Conservation (phyloP, 2,329 filamentous ascomycete species). For the Cercospora sp. region DNA sequence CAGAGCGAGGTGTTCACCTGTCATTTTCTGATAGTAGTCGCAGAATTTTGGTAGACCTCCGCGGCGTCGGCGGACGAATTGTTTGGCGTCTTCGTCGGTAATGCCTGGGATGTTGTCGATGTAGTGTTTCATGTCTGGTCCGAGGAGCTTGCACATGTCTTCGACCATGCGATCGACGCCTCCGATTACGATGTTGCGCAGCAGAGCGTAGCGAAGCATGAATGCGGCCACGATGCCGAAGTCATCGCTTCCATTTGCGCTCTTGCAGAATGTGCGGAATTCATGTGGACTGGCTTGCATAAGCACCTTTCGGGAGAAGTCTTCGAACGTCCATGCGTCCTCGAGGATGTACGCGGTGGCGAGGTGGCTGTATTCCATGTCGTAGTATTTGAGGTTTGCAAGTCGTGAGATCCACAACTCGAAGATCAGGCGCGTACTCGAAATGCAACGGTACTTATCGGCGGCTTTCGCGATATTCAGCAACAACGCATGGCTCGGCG, state of each 20-base stretch:
- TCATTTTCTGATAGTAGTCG: background rate
- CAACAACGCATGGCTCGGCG: background rate
- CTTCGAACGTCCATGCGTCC: background rate
- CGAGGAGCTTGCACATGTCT: background rate
- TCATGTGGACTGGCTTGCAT: background rate
- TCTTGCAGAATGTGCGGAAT: background rate
- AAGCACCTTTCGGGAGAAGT: background rate
- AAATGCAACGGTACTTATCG: background rate
- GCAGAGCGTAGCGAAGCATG: background rate
- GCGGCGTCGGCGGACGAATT: background rate
- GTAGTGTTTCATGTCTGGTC: background rate
- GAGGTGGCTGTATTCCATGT: background rate
- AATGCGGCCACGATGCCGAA: background rate
- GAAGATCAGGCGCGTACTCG: background rate
- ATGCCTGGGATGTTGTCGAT: background rate
- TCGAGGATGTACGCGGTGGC: background rate
- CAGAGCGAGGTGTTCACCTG: background rate
- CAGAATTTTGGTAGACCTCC: background rate
- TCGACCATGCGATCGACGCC: background rate
- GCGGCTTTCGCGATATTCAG: background rate
- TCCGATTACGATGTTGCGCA: background rate
- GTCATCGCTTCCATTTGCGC: background rate
- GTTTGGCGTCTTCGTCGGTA: background rate
- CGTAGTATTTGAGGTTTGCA: background rate
- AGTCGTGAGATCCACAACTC: background rate